A percentile compares a stretch with the other conserved stretches of the same genome.
These are phyloP conservation scores for Malassezia psittaci DNA, from an alignment of 1,284 basidiomycete species.

Conservation along the genomic window DNA sequence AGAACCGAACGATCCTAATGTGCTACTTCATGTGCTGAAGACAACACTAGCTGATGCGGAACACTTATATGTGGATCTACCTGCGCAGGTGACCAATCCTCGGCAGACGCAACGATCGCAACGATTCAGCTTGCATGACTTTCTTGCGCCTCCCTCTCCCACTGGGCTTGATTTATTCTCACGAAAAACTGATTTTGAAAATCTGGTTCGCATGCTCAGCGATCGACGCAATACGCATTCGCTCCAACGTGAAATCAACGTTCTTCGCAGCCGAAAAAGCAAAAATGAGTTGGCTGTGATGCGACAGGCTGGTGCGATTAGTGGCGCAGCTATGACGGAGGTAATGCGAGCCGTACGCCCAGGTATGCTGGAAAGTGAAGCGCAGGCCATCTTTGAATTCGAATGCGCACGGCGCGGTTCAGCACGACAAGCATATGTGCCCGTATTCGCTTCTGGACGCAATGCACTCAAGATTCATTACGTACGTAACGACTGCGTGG, in stretches of 20 bases:
- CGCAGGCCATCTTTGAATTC: constrained; percentile 41
- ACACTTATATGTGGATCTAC: constrained; percentile 42
- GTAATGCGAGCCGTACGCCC: constrained; percentile 33
- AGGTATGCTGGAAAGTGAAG: constrained; percentile 28
- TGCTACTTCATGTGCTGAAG: constrained; percentile 31
- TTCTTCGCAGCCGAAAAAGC: constrained; percentile 33
- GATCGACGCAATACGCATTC: constrained; percentile 36
- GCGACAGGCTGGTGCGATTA: constrained; percentile 35
- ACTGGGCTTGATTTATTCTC: constrained; percentile 34
- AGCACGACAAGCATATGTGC: constrained; percentile 42
- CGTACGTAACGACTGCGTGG: constrained; percentile 34
- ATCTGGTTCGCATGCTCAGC: constrained; percentile 31
- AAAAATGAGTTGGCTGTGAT: constrained; percentile 41
- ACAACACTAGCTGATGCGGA: constrained; percentile 23
- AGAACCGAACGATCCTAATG: constrained; percentile 27
- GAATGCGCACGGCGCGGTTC: constrained; percentile 31
- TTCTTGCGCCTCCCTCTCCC: constrained; percentile 34
- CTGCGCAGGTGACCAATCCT: constrained; percentile 27
- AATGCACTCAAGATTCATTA: constrained; percentile 42
- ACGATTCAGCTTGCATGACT: constrained; percentile 33
- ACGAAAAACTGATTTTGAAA: constrained; percentile 43
- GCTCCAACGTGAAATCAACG: constrained; percentile 32
- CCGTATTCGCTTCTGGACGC: constrained; percentile 38
- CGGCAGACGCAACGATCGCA: constrained; percentile 17
- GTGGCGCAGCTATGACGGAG: constrained; percentile 37